Percentiles rank a stretch among this genome's conserved stretches.
Conservation (phyloP, 768 basidiomycete species). For the Suillus spraguei region DNA sequence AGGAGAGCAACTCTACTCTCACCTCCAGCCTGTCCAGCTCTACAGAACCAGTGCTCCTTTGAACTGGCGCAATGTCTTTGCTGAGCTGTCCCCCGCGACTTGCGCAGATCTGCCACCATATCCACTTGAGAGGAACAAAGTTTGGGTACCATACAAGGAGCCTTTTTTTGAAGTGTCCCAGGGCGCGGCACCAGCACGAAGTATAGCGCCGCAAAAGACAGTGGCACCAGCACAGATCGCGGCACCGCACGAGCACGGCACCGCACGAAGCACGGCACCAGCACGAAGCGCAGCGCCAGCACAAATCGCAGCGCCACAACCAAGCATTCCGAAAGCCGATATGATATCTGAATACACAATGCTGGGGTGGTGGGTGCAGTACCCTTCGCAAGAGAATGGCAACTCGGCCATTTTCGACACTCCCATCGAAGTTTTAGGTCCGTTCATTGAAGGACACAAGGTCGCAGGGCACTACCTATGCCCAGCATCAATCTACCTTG, state of each 20-base stretch:
- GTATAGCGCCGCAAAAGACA: neutral
- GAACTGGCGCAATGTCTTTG: conserved; percentile 59
- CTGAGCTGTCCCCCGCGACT: conserved; percentile 41
- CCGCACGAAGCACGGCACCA: neutral
- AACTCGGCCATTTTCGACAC: conserved; percentile 55
- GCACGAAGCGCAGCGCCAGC: neutral
- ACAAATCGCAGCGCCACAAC: neutral
- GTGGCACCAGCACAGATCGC: neutral
- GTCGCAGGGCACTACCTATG: conserved; percentile 59
- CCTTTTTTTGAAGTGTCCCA: conserved; percentile 5
- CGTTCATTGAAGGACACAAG: conserved; percentile 56
- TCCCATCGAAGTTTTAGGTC: conserved; percentile 44
- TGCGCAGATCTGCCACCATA: conserved; percentile 64
- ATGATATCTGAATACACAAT: conserved; percentile 34
- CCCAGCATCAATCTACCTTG: conserved; percentile 68
- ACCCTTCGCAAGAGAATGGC: conserved; percentile 37
- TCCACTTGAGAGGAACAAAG: conserved; percentile 56
- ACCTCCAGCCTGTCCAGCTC: conserved; percentile 48
- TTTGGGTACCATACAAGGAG: conserved; percentile 57
- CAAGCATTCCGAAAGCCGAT: neutral
- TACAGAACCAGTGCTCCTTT: conserved; percentile 45
- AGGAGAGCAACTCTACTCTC: conserved; percentile 45
- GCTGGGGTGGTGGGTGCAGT: conserved; percentile 44
- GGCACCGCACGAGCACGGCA: neutral
- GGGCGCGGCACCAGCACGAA: neutral